Evolutionary conservation across 768 basidiomycete genomes (phyloP).

Genomic region (Tephrocybe sp.): DNA sequence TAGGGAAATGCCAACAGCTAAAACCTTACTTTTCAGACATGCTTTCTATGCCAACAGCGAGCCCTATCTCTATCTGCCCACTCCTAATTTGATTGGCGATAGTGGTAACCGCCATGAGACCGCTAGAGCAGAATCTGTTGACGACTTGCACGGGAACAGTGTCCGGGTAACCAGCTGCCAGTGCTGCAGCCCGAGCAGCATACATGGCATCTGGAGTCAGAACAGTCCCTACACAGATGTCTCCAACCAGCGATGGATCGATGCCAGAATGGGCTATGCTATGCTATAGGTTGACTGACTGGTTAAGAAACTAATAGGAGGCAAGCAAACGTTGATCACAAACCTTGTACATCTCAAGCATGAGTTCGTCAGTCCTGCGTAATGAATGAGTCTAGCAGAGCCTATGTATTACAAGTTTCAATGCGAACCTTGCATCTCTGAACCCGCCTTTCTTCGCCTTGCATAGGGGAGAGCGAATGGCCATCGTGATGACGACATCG

Average conservation of each 20-base stretch:
- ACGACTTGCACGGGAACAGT: conserved; percentile 69
- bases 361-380: conserved; percentile 69
- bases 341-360: conserved; percentile 83
- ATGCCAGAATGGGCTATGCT: conserved; percentile 55
- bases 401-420: neutral
- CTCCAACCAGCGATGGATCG: conserved; percentile 64
- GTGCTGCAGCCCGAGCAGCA: conserved; percentile 68
- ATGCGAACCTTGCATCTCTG: conserved; percentile 61
- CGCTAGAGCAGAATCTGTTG: conserved; percentile 82
- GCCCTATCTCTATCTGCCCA: conserved; percentile 79
- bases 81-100: conserved; percentile 74
- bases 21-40: conserved; percentile 71
- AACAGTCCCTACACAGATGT: conserved; percentile 80
- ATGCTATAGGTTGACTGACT: conserved; percentile 36
- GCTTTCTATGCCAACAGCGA: conserved; percentile 82
- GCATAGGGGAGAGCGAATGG: conserved; percentile 72
- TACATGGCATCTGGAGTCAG: conserved; percentile 64
- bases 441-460: conserved; percentile 76
- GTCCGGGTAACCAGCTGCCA: conserved; percentile 83
- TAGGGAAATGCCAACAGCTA: neutral
- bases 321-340: conserved; percentile 1
- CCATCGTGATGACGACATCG: conserved; percentile 83
- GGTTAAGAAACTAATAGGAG: conserved; percentile 1
- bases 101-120: conserved; percentile 79
- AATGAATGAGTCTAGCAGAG: neutral